Conservation (phyloP, 352 stramenopile species). For the Phytophthora fragariaefolia region DNA sequence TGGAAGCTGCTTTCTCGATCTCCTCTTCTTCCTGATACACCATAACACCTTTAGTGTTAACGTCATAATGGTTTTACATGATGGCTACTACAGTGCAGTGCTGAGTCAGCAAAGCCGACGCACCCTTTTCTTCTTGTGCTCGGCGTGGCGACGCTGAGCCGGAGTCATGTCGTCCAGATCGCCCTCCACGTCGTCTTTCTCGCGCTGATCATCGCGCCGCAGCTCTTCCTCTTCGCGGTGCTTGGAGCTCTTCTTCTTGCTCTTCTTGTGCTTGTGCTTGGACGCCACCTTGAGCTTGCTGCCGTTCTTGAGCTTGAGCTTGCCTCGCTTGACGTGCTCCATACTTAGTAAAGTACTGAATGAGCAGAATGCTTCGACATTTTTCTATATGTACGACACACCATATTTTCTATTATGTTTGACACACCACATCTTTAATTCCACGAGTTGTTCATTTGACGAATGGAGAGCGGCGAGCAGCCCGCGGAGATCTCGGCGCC, state of each 20-base stretch:
- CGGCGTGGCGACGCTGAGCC: slow-evolving; percentile 77
- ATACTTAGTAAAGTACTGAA: slow-evolving; percentile 30
- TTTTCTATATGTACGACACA: slow-evolving; percentile 10
- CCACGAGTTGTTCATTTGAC: neutral
- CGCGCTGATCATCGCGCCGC: slow-evolving; percentile 18
- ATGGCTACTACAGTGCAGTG: too few relatives aligned
- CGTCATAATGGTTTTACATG: neutral
- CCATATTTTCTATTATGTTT: neutral
- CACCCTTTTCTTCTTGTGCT: slow-evolving; percentile 84
- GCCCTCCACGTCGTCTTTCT: slow-evolving; percentile 32
- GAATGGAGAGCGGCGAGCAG: slow-evolving; percentile 31
- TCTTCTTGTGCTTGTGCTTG: slow-evolving; percentile 64
- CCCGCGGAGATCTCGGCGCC: neutral
- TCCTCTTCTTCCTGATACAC: slow-evolving; percentile 77
- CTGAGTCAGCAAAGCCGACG: too few relatives aligned
- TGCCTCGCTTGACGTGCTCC: slow-evolving; percentile 85
- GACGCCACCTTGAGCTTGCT: slow-evolving; percentile 67
- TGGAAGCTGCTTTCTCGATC: slow-evolving; percentile 84
- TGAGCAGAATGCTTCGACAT: too few relatives aligned
- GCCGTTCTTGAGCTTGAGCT: slow-evolving; percentile 82
- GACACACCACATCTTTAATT: neutral
- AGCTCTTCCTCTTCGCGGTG: slow-evolving; percentile 35
- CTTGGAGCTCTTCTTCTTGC: slow-evolving; percentile 59
- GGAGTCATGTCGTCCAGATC: slow-evolving; percentile 67
- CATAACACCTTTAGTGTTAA: slow-evolving; percentile 5